These are phyloP conservation scores for Rhizopogon vesiculosus DNA, from an alignment of 768 basidiomycete genomes.

Conservation along the genomic window DNA sequence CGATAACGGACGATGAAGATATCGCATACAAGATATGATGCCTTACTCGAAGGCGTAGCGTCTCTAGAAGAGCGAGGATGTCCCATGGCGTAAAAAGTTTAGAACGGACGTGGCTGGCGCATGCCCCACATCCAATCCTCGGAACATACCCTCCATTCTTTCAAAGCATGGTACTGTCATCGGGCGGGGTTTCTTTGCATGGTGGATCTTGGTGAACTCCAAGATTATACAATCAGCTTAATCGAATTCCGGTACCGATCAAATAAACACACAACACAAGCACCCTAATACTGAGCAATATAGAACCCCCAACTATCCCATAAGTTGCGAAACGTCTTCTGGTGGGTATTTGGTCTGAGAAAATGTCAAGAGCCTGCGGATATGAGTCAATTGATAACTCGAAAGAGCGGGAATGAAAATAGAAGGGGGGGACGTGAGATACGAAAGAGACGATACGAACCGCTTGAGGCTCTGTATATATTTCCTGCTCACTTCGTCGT, in stretches of 20 bases:
- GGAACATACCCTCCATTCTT: too few species aligned
- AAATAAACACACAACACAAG: not conserved
- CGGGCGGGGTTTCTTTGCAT: too few species aligned
- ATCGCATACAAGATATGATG: not conserved
- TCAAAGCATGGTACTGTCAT: too few species aligned
- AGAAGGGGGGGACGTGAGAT: too few species aligned
- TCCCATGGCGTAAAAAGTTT: not conserved
- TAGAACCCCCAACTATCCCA: conserved; percentile 57
- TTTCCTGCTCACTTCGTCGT: conserved; percentile 98
- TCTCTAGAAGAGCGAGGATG: not conserved
- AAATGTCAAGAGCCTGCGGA: conserved; percentile 80
- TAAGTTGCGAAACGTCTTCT: conserved; percentile 84
- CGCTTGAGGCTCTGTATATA: conserved; percentile 97
- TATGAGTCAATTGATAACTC: conserved; percentile 4
- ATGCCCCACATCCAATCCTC: too few species aligned
- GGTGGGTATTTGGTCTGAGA: conserved; percentile 96
- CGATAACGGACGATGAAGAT: not conserved
- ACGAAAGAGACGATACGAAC: conserved; percentile 36
- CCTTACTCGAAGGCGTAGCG: not conserved
- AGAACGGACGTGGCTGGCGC: conserved; percentile 7
- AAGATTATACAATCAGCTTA: conserved; percentile 1
- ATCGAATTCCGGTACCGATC: conserved; percentile 4
- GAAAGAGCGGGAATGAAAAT: not conserved
- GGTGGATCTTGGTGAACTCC: not conserved
- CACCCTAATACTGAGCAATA: not conserved